Percentiles rank a stretch among this genome's conserved stretches.
These are phyloP conservation scores for Phytophthora citrophthora DNA, from an alignment of 352 stramenopile genomes.

Conservation along the genomic window DNA sequence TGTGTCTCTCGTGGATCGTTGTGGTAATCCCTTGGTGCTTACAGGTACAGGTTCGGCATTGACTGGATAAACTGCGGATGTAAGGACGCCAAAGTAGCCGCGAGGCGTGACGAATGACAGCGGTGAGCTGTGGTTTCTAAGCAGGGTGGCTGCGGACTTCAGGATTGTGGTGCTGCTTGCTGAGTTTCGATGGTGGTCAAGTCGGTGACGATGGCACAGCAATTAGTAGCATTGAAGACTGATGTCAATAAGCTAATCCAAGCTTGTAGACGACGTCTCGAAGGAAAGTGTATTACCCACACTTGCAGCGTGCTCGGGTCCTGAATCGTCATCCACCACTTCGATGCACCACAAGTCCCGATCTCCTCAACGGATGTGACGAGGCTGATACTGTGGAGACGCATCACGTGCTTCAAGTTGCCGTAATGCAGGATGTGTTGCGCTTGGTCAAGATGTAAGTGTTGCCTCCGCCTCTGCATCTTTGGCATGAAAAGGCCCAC, in stretches of 20 bases:
- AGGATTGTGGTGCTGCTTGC: conserved; percentile 3
- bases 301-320: conserved; percentile 59
- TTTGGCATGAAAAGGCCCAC: conserved; percentile 52
- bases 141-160: neutral
- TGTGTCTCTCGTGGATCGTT: conserved; percentile 19
- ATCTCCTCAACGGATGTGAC: conserved; percentile 62
- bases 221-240: conserved; percentile 43
- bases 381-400: conserved; percentile 63
- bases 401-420: conserved; percentile 57
- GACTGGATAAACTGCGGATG: neutral
- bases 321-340: conserved; percentile 78
- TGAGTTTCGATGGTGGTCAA: conserved; percentile 32
- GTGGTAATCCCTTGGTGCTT: conserved; percentile 32
- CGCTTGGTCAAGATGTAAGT: conserved; percentile 69
- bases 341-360: conserved; percentile 26
- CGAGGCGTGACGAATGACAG: conserved; percentile 2
- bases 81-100: neutral
- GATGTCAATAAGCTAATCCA: conserved; percentile 54
- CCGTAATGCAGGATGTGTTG: conserved; percentile 64
- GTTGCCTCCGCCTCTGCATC: conserved; percentile 46
- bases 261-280: conserved; percentile 35
- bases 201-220: conserved; percentile 46
- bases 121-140: neutral
- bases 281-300: conserved; percentile 70
- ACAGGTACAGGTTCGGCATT: conserved; percentile 25